Conservation (phyloP, 345 rosid genomes). For the Euphorbia pulcherrima region DNA sequence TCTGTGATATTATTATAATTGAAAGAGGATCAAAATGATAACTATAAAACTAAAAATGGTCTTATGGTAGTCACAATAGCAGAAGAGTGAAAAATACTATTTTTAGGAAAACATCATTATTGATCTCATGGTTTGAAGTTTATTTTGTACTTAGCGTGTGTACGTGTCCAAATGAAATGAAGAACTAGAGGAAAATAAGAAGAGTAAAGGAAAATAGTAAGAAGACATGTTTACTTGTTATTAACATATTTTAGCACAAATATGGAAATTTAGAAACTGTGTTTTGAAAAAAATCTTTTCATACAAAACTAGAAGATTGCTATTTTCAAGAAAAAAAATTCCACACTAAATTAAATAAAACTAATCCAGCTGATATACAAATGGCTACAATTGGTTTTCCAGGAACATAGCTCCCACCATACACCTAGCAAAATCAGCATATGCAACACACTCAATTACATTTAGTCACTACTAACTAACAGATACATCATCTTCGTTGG, state of each 20-base stretch:
- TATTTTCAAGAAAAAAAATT: too few species aligned
- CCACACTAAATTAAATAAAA: not conserved
- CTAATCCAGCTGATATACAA: too few species aligned
- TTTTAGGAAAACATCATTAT: not conserved
- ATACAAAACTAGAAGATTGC: not conserved
- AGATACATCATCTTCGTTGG: too few species aligned
- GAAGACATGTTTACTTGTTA: not conserved
- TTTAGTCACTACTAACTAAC: too few species aligned
- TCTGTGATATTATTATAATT: not conserved
- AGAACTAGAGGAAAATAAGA: not conserved
- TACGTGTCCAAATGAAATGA: not conserved
- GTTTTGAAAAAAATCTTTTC: not conserved
- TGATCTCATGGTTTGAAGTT: too few species aligned
- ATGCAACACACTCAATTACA: too few species aligned
- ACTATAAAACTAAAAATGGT: not conserved
- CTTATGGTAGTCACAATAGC: not conserved
- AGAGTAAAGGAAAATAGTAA: not conserved
- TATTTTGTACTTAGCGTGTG: too few species aligned
- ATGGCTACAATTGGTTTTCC: too few species aligned
- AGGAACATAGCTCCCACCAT: too few species aligned
- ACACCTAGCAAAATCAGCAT: too few species aligned
- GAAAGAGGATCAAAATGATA: not conserved
- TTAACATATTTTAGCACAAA: not conserved
- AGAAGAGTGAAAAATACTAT: not conserved
- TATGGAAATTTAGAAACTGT: not conserved